Base-by-base conservation (phyloP, 345 rosid genomes). In the Dipteronia sinensis region DNA sequence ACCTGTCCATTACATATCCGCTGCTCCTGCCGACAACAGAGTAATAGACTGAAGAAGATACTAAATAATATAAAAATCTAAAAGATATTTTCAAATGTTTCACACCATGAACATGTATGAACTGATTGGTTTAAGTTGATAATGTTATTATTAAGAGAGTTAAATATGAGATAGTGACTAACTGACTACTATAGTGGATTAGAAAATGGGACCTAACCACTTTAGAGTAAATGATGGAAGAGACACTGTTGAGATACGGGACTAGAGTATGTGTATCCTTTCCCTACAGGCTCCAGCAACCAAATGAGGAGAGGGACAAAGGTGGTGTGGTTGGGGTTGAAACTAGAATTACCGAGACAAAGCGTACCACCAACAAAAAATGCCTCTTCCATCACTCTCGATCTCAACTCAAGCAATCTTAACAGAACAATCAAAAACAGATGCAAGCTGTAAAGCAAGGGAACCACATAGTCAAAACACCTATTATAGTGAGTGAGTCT, bases 381-480 rank as follows among this genome's bases (percentile, higher is more conserved):
- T 40, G 29, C 15, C 55, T 64, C 73, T 38, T 53, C 74, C 55
- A 69, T 73, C 77, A 66, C 68, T 66, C 58, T 47, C 76, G 27
- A 68, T 62, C 17, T 71, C 61, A 73, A 42, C 49, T 76, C 77
- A 49, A 49, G 42, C 73, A 31, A 71, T 62, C 40, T 10, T 47
- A 82, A 76, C 66, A 51, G 70, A 69, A 66, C 51, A 73, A 72
- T 13, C 31, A 11, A 68, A 73, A 77, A 29, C 27, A 15, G 71
- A 16, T 61, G 78, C 82, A 75, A 82, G 72, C 38, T 75, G 81
- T 22, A 71, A 76, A 34, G 72, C 76, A 70, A 38, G 42, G 72
- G 17, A 65, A 76, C 31, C 38, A 44, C 40, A 71, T 10, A 11
- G 71, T 40, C 72, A 53, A 64, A 67, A 25, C 75, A 81, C 73